Evolutionary conservation across 164 flowering plant species (phyloP), one percentile per base, ranked within the genome.

Genomic region (Umbilicus rupestris): DNA sequence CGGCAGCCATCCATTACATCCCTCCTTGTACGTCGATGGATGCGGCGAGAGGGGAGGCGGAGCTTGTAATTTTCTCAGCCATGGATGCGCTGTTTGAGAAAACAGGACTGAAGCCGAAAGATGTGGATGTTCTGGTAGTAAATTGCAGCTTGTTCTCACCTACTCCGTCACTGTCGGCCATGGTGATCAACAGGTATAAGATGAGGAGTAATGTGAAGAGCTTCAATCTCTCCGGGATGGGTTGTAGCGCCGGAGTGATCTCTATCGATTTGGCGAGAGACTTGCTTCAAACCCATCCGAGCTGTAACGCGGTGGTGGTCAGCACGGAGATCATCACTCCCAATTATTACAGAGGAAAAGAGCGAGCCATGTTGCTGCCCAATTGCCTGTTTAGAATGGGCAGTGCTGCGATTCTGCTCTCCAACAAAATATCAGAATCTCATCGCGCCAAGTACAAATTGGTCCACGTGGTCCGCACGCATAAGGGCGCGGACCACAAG

Each of bases 301-400:
- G 83, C 47, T 81, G 88, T 0, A 68, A 79, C 28, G 88, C 88
- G 0, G 70, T 84, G 1, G 83, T 86, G 0, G 73, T 86, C 3
- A 83, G 87, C 71, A 79, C 85, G 0, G 91, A 86, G 73, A 81
- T 81, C 72, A 81, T 83, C 7, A 84, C 88, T 0, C 87, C 84
- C 0, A 81, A 80, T 44, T 81, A 76, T 57, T 86, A 84, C 66
- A 64, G 69, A 39, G 91, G 91, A 16, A 81, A 78, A 15, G 73
- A 81, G 19, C 59, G 88, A 50, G 73, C 87, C 2, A 84, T 80
- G 91, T 78, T 83, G 8, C 71, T 86, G 0, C 85, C 88, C 0
- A 84, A 84, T 35, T 84, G 91, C 33, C 76, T 84, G 7, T 86
- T 86, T 69, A 73, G 88, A 20, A 83, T 86, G 91, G 88, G 91